phyloP scores from a whole-genome alignment of 306 rosid species.

The Vicia faba region DNA sequence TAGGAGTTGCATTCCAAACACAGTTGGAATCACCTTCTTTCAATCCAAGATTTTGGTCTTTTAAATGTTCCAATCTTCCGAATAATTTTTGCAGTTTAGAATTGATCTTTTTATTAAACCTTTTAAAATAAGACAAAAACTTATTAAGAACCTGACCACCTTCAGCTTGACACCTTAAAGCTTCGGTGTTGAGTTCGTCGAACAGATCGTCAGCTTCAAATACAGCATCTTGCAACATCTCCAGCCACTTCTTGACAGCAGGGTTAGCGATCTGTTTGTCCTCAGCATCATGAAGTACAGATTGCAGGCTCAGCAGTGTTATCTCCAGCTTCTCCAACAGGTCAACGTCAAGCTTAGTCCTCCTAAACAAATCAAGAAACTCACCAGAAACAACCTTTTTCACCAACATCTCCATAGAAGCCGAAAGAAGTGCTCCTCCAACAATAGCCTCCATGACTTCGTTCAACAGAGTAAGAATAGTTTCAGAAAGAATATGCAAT shows the following conservation, averaged over 20 bases:
- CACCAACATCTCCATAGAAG: constrained; percentile 15
- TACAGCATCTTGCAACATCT: constrained; percentile 5
- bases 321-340: not conserved
- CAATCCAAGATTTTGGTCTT: not conserved
- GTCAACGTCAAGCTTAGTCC: not conserved
- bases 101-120: constrained; percentile 36
- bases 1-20: constrained; percentile 11
- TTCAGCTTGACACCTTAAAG: too few species aligned
- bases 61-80: constrained; percentile 15
- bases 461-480: too few species aligned
- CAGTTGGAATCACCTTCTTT: constrained; percentile 13
- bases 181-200: too few species aligned
- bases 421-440: constrained; percentile 31
- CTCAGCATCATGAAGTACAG: constrained; percentile 32
- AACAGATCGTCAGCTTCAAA: constrained; percentile 2
- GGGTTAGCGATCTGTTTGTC: constrained; percentile 22
- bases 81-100: constrained; percentile 27
- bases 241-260: constrained; percentile 27
- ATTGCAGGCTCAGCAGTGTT: constrained; percentile 28
- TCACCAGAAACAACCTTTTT: constrained; percentile 5
- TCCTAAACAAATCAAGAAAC: not conserved
- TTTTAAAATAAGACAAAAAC: constrained; percentile 2
- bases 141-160: too few species aligned
- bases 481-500: too few species aligned
- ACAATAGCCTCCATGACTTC: not conserved